phyloP scores from a whole-genome alignment of 192 early-diverging fungal genomes.

The Fimicolochytrium jonesii region DNA sequence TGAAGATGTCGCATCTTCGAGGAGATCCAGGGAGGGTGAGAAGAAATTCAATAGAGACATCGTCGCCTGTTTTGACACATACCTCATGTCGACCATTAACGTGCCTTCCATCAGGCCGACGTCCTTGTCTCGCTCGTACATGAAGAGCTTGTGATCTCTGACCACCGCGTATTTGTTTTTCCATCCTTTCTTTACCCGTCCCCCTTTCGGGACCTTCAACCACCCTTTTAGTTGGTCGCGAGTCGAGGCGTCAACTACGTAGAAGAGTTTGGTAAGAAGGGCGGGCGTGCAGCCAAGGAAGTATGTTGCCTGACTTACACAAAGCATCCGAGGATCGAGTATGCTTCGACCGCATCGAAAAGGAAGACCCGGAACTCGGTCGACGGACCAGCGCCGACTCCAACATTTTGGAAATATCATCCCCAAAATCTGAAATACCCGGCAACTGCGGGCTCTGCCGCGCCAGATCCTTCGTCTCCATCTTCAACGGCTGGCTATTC shows the following conservation, averaged over 20 bases:
- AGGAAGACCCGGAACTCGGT: constrained; percentile 2
- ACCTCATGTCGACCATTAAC: constrained; percentile 39
- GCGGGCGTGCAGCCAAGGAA: too few species aligned
- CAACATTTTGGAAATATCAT: constrained; percentile 3
- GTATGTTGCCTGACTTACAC: background rate
- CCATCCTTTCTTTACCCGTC: constrained; percentile 53
- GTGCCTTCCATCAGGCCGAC: constrained; percentile 21
- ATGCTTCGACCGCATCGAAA: constrained; percentile 20
- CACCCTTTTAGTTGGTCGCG: constrained; percentile 29
- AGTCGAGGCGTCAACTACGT: too few species aligned
- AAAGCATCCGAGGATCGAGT: constrained; percentile 28
- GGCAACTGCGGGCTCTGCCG: too few species aligned
- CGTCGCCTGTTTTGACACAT: too few species aligned
- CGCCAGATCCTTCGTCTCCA: too few species aligned
- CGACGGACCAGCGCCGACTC: background rate
- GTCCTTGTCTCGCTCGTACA: constrained; percentile 42
- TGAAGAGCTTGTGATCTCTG: constrained; percentile 31
- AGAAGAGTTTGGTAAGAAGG: too few species aligned
- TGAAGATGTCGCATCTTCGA: constrained; percentile 40
- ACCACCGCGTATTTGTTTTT: constrained; percentile 34
- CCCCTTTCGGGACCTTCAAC: constrained; percentile 50
- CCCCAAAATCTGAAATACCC: too few species aligned
- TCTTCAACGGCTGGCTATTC: constrained; percentile 14
- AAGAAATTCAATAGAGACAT: too few species aligned
- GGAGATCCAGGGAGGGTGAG: background rate